phyloP scores from a whole-genome alignment of 2,329 filamentous ascomycete species.

The Pyrenochaeta sp. region DNA sequence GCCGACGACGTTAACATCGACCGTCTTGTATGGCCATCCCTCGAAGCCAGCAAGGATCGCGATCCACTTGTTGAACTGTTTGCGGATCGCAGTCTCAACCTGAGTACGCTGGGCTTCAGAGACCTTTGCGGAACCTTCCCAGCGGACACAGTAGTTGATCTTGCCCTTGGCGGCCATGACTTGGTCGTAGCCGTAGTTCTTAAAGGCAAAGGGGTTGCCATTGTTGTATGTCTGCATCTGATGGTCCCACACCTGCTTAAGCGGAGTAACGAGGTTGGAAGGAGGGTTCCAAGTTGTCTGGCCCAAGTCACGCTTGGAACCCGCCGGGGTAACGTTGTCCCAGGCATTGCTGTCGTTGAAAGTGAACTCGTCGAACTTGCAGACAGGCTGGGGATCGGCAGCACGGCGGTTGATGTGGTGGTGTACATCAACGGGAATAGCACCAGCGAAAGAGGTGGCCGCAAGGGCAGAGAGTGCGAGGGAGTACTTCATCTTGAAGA shows the following conservation, averaged over 20 bases:
- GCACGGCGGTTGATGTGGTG: conserved; percentile 18
- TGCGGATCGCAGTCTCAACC: conserved; percentile 47
- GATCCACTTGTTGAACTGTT: conserved; percentile 54
- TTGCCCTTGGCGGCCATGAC: conserved; percentile 42
- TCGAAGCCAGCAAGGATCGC: conserved; percentile 56
- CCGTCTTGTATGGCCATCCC: conserved; percentile 53
- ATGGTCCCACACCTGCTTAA: conserved; percentile 38
- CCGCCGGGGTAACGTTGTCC: conserved; percentile 7
- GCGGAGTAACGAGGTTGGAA: conserved; percentile 30
- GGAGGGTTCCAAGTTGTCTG: conserved; percentile 35
- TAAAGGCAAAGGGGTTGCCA: conserved; percentile 29
- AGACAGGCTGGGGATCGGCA: conserved; percentile 23
- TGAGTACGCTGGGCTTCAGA: conserved; percentile 51
- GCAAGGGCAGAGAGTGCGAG: conserved; percentile 26
- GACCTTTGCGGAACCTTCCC: conserved; percentile 52
- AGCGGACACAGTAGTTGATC: conserved; percentile 56
- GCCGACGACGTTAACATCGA: conserved; percentile 54
- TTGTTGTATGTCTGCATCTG: conserved; percentile 28
- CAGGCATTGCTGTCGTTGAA: conserved; percentile 25
- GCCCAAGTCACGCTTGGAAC: conserved; percentile 25
- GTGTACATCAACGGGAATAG: conserved; percentile 19
- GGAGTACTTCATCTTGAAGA: conserved; percentile 26
- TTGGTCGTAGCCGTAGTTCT: conserved; percentile 45
- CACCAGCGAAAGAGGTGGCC: conserved; percentile 16
- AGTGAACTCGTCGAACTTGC: conserved; percentile 23